These are phyloP conservation scores for Oryza nivara DNA, from an alignment of 176 grass and related monocot species.

Conservation along the genomic window DNA sequence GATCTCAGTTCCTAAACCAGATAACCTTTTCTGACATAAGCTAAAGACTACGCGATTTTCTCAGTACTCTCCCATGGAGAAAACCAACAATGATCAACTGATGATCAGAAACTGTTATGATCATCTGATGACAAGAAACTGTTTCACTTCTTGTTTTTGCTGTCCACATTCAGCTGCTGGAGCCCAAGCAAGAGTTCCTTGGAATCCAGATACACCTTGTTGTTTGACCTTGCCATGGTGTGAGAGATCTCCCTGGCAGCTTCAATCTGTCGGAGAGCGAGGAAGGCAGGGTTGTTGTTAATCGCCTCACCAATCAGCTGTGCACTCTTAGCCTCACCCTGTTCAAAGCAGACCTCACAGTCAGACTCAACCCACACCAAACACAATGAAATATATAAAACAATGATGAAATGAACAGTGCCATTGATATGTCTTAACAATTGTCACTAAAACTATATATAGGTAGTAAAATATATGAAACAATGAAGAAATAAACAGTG, in stretches of 20 bases:
- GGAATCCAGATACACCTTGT: conserved; percentile 84
- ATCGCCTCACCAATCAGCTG: conserved; percentile 94
- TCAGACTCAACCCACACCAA: neutral
- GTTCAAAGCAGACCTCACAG: conserved; percentile 31
- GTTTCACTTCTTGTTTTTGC: conserved; percentile 54
- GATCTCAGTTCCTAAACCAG: neutral
- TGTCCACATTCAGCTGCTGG: conserved; percentile 47
- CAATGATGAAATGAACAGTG: neutral
- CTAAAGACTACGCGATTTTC: conserved; percentile 15
- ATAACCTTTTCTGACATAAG: conserved; percentile 24
- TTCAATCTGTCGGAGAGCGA: conserved; percentile 80
- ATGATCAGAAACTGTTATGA: neutral
- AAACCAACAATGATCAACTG: neutral
- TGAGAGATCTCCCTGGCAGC: conserved; percentile 82
- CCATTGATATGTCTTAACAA: neutral
- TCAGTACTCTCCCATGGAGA: conserved; percentile 15
- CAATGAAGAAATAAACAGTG: neutral
- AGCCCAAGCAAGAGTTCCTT: conserved; percentile 81
- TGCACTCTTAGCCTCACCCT: conserved; percentile 94
- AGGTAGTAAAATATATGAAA: conserved; percentile 44
- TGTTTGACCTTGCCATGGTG: conserved; percentile 71
- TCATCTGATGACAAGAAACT: neutral
- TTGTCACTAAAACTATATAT: neutral
- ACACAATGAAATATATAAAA: neutral
- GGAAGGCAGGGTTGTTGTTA: conserved; percentile 78